phyloP scores from a whole-genome alignment of 2,329 filamentous ascomycete genomes.

The Fusarium napiforme region DNA sequence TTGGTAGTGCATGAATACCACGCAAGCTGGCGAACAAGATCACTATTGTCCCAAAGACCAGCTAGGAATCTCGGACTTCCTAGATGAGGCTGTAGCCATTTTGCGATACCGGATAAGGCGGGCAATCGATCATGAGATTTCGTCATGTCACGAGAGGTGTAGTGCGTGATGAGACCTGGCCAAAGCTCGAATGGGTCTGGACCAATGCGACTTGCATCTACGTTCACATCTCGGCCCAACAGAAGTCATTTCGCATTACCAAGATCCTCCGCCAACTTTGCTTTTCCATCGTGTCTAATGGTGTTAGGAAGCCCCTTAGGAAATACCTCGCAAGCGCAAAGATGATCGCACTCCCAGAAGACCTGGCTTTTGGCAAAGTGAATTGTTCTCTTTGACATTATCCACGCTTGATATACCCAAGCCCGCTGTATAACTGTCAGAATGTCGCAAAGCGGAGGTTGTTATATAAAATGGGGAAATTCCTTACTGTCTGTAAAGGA shows the following conservation, averaged over 20 bases:
- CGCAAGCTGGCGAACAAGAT: neutral
- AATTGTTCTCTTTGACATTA: neutral
- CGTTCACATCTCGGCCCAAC: neutral
- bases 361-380: neutral
- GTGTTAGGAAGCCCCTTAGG: neutral
- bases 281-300: too few relatives aligned
- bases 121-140: neutral
- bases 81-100: neutral
- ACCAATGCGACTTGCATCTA: neutral
- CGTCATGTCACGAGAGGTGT: accelerated
- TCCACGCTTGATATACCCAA: neutral
- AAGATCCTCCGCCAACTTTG: too few relatives aligned
- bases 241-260: too few relatives aligned
- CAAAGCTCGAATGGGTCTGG: neutral
- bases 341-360: neutral
- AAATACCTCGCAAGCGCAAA: neutral
- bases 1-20: neutral
- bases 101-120: neutral
- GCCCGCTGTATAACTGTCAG: neutral
- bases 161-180: neutral
- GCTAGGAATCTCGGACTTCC: neutral
- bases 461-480: accelerated
- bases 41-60: neutral
- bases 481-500: accelerated
- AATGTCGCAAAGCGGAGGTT: accelerated